Evolutionary conservation across 169 alveolate species (phyloP).

Genomic region (Plasmodium knowlesi): DNA sequence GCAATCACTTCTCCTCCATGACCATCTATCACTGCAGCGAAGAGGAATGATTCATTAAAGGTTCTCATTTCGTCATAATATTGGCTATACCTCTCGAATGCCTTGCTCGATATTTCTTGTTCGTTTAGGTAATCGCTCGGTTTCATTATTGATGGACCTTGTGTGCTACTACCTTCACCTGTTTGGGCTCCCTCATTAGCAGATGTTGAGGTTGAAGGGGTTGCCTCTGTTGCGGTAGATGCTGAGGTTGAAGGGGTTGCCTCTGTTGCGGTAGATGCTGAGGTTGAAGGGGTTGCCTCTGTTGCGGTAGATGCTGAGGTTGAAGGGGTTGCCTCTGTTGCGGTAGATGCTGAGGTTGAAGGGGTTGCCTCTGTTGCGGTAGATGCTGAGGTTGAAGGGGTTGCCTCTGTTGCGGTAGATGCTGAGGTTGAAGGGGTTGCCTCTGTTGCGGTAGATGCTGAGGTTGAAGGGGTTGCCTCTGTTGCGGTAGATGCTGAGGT

Average conservation of each 20-base stretch:
- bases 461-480: too few species aligned
- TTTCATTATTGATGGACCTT: neutral
- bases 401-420: neutral
- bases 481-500: neutral
- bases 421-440: neutral
- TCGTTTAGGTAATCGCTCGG: neutral
- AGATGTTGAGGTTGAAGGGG: neutral
- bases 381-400: too few species aligned
- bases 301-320: neutral
- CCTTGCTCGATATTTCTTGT: neutral
- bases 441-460: neutral
- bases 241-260: too few species aligned
- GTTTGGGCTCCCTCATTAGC: too few species aligned
- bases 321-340: too few species aligned
- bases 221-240: too few species aligned
- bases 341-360: neutral
- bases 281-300: neutral
- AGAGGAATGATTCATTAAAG: constrained; percentile 9
- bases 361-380: too few species aligned
- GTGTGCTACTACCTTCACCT: neutral
- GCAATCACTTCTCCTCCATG: constrained; percentile 58
- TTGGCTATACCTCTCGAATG: neutral
- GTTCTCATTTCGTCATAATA: neutral
- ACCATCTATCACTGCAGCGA: constrained; percentile 65
- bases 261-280: neutral